Base-by-base conservation (phyloP, 1,139 yeast species). In the Lodderomyces margitis region DNA sequence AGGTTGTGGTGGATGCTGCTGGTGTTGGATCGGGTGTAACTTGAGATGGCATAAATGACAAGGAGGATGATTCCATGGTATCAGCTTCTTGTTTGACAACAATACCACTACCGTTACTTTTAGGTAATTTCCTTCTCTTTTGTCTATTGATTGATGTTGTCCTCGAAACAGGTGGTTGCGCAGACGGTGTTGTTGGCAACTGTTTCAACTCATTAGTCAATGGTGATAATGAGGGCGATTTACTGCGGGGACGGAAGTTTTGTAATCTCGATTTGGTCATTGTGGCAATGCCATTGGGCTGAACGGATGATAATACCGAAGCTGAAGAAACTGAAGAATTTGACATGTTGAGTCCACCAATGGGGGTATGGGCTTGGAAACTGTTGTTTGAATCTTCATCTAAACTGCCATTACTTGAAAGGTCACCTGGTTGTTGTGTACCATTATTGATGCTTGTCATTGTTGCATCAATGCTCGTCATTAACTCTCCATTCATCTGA, bases 371-470 rank as follows among this genome's bases (percentile, higher is more conserved):
- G 19, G 32, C 19, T 28, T 15, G 32, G 32, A 21, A 40, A 30
- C 40, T 21, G 20, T 37, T 37, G 24, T 36, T 40, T 6, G 38
- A 12, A 19, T 40, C 35, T 21, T 32, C 34, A 5, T 36, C 31
- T 14, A 42, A 21, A 37, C 24, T 17, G 20, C 19, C 25, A 30
- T 33, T 28, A 21, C 23, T 37, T 20, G 16, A 32, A 14, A 6
- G 16, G 10, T 36, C 23, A n/a, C 32, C 32, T 5, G 8, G 32
- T 3, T 15, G 17, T 19, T 3, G 14, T 14, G 19, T 7, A 15
- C n/a, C n/a, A n/a, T 11, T 23, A 11, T 21, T 39, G 36, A 28
- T 3, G 17, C 20, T 10, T 28, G 41, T 20, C 17, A 12, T 23
- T 14, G 11, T 15, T 15, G 32, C 30, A 25, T 25, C 30, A 12